phyloP scores from a whole-genome alignment of 2,329 filamentous ascomycete species.

The Xylaria sp. region DNA sequence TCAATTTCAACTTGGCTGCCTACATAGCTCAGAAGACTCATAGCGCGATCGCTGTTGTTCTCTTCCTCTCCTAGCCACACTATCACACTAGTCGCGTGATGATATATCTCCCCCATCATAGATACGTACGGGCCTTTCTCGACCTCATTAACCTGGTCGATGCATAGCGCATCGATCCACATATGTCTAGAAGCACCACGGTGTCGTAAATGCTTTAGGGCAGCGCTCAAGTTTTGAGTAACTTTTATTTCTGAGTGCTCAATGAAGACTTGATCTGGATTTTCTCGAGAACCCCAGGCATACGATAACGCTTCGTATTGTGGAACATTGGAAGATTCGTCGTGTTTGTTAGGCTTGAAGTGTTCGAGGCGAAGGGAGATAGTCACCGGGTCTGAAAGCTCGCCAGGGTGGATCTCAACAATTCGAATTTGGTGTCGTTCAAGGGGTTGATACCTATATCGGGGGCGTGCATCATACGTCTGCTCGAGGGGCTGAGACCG shows the following conservation, averaged over 20 bases:
- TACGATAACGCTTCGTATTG: not conserved
- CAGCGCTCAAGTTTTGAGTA: slow-evolving; percentile 20
- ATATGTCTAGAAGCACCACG: slow-evolving; percentile 20
- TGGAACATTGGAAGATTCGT: not conserved
- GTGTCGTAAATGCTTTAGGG: slow-evolving; percentile 31
- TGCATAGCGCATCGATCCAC: slow-evolving; percentile 45
- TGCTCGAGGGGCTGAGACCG: too few relatives aligned
- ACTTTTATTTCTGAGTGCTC: not conserved
- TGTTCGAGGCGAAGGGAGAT: not conserved
- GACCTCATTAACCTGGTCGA: slow-evolving; percentile 39
- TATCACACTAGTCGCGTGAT: slow-evolving; percentile 36
- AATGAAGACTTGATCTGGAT: not conserved
- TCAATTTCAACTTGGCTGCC: not conserved
- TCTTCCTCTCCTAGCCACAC: slow-evolving; percentile 42
- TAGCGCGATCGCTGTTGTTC: slow-evolving; percentile 33
- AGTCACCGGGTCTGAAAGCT: not conserved
- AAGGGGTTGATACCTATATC: not conserved
- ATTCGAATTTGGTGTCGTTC: not conserved
- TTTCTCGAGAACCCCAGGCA: not conserved
- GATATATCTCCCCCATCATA: slow-evolving; percentile 42
- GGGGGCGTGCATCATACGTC: not conserved
- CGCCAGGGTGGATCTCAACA: not conserved
- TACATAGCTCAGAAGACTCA: slow-evolving; percentile 11
- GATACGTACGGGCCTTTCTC: slow-evolving; percentile 40
- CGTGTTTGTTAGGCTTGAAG: not conserved